Evolutionary conservation across 2,329 filamentous ascomycete species (phyloP).

Genomic region (Cordyceps fumosorosea): DNA sequence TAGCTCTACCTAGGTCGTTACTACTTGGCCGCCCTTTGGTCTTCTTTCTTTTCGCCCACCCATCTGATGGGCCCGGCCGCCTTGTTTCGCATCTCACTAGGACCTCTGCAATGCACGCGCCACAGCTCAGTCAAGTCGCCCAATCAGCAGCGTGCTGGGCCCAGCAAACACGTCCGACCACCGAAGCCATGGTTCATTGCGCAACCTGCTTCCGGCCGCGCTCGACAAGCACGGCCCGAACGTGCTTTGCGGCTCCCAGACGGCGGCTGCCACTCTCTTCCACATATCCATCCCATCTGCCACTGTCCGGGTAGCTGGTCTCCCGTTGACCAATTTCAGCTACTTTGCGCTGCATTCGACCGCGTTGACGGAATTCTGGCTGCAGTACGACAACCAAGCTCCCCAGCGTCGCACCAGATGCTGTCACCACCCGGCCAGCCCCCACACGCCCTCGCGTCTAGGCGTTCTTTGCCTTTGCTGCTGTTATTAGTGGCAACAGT

Average conservation of each 20-base stretch:
- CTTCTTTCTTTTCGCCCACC: too few species aligned
- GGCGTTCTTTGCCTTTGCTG: neutral
- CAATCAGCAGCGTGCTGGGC: neutral
- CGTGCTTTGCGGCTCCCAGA: neutral
- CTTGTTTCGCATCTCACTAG: neutral
- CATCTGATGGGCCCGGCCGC: too few species aligned
- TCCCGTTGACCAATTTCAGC: neutral
- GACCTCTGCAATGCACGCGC: neutral
- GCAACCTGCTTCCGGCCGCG: neutral
- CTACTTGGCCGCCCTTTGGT: too few species aligned
- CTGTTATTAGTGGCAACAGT: too few species aligned
- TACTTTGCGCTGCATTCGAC: neutral
- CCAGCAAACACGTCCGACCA: slow-evolving; percentile 1
- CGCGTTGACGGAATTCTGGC: neutral
- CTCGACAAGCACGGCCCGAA: neutral
- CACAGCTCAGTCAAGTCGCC: neutral
- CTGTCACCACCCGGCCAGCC: neutral
- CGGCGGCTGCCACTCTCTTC: neutral
- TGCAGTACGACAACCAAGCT: neutral
- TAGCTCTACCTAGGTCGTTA: too few species aligned
- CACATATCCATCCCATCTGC: slow-evolving; percentile 1
- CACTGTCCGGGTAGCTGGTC: neutral
- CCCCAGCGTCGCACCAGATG: neutral
- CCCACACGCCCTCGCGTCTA: slow-evolving; percentile 3
- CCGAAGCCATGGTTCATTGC: neutral